Evolutionary conservation across 1,284 basidiomycete genomes (phyloP).

Genomic region (Phellinidium pouzarii): DNA sequence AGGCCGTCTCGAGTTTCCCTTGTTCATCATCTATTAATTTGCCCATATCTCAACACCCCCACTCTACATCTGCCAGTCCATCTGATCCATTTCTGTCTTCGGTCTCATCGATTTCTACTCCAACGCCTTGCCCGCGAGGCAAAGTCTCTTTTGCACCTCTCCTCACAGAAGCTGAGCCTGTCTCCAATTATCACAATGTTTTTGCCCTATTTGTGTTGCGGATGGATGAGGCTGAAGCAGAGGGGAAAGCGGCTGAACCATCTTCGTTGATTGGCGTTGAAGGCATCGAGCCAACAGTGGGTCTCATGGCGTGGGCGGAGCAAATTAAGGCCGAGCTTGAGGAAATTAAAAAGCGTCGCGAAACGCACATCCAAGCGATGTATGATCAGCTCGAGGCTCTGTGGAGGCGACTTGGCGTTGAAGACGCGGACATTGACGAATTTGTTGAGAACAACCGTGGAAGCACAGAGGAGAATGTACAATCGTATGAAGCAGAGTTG

Average conservation of each 20-base stretch:
- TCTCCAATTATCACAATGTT: slow-evolving; percentile 47
- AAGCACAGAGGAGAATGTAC: slow-evolving; percentile 65
- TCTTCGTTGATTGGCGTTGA: slow-evolving; percentile 40
- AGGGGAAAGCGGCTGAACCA: slow-evolving; percentile 37
- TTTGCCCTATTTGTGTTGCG: slow-evolving; percentile 55
- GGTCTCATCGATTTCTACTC: slow-evolving; percentile 13
- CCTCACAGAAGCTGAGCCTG: slow-evolving; percentile 19
- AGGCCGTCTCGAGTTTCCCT: slow-evolving; percentile 28
- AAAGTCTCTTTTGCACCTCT: slow-evolving; percentile 1
- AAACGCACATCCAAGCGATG: slow-evolving; percentile 75
- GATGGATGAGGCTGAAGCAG: slow-evolving; percentile 55
- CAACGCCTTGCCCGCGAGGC: slow-evolving; percentile 14
- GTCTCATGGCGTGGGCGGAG: slow-evolving; percentile 58
- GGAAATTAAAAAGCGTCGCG: slow-evolving; percentile 60
- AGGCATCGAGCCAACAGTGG: slow-evolving; percentile 61
- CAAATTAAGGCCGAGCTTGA: slow-evolving; percentile 53
- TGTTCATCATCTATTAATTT: slow-evolving; percentile 34
- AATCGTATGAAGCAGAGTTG: slow-evolving; percentile 84
- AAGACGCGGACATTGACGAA: slow-evolving; percentile 67
- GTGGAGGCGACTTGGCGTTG: slow-evolving; percentile 73
- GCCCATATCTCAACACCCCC: slow-evolving; percentile 24
- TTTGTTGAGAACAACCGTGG: slow-evolving; percentile 79
- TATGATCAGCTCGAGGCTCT: slow-evolving; percentile 81
- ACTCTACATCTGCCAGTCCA: slow-evolving; percentile 32
- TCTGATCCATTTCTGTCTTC: slow-evolving; percentile 26